These are phyloP conservation scores for Juglanconis sp. DNA, from an alignment of 2,329 filamentous ascomycete species.

Conservation along the genomic window DNA sequence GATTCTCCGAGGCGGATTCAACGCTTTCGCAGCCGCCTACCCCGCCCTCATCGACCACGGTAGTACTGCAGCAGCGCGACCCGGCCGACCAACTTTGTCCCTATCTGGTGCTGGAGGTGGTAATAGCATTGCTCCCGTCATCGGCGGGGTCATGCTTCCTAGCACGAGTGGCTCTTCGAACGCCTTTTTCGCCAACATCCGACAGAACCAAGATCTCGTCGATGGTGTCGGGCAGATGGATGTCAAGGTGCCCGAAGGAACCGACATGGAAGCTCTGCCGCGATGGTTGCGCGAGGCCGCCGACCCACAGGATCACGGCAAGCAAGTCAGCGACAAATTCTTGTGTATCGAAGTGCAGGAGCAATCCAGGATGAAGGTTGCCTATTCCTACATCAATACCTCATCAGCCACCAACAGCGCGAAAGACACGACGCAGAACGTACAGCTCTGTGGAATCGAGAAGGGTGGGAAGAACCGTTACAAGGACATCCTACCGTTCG, in stretches of 20 bases:
- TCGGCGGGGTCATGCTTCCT: conserved; percentile 84
- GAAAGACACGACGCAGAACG: conserved; percentile 28
- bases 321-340: conserved; percentile 78
- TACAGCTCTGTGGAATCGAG: conserved; percentile 87
- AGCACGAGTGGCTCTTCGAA: conserved; percentile 65
- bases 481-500: conserved; percentile 96
- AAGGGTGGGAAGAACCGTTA: conserved; percentile 95
- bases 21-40: conserved; percentile 65
- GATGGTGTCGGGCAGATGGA: conserved; percentile 85
- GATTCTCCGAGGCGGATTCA: conserved; percentile 80
- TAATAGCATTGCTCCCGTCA: conserved; percentile 65
- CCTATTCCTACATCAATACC: conserved; percentile 50
- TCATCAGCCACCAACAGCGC: conserved; percentile 29
- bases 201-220: conserved; percentile 93
- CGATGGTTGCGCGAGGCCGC: conserved; percentile 72
- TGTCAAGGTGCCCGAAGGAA: conserved; percentile 43
- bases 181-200: conserved; percentile 93
- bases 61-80: conserved; percentile 16
- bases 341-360: conserved; percentile 80
- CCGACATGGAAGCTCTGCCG: conserved; percentile 57
- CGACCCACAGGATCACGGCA: conserved; percentile 68
- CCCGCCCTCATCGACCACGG: conserved; percentile 60
- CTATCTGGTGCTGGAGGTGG: conserved; percentile 42
- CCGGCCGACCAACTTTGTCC: conserved; percentile 44
- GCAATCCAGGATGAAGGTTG: conserved; percentile 88